Base-by-base conservation (phyloP, 495 filamentous ascomycete species). In the Neurospora sp. region DNA sequence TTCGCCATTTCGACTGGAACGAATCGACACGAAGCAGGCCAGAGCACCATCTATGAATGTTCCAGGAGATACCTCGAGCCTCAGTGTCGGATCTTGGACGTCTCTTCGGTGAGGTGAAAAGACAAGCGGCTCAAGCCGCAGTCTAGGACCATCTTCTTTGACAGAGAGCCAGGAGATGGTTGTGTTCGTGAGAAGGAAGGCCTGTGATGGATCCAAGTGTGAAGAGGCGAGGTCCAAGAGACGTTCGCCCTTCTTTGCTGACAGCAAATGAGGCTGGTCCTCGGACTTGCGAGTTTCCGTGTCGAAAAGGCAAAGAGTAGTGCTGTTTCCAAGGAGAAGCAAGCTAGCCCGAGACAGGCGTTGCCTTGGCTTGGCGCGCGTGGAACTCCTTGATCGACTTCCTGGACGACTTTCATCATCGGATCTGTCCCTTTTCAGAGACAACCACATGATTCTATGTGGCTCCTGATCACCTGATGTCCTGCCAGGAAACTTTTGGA, bases 131-230 rank as follows among this genome's bases (percentile, higher is more conserved):
- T 74, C 72, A 12, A 79, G 76, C 44, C 70, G 74, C 16, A 77
- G 20, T 8, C 75, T 70, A 44, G 41, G 31, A n/a, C 42, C 48
- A 45, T 59, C 42, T 48, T 76, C 69, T 22, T 35, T 74, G 1
- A 40, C 74, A 6, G 69, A 69, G 10, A 83, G 69, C 82, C 81
- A 83, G 4, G 80, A 75, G 3, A 84, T 72, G 40, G 70, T 77
- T 31, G 75, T 78, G 69, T 83, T 87, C 8, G 89, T 91, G 59
- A 89, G 79, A 38, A 91, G 77, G 74, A 87, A 90, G 14, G 88
- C 78, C 35, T 89, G 84, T 8, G 83, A 84, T 5, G 74, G 70
- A 68, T 86, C 80, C n/a, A 79, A 76, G 22, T 81, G 74, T 69
- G 84, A 88, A 69, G 82, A 77, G 41, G 83, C 83, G 17, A 89